A percentile compares a stretch with the other conserved stretches of the same genome.
phyloP scores from a whole-genome alignment of 163 green algal genomes.

The Chlorella variabilis region DNA sequence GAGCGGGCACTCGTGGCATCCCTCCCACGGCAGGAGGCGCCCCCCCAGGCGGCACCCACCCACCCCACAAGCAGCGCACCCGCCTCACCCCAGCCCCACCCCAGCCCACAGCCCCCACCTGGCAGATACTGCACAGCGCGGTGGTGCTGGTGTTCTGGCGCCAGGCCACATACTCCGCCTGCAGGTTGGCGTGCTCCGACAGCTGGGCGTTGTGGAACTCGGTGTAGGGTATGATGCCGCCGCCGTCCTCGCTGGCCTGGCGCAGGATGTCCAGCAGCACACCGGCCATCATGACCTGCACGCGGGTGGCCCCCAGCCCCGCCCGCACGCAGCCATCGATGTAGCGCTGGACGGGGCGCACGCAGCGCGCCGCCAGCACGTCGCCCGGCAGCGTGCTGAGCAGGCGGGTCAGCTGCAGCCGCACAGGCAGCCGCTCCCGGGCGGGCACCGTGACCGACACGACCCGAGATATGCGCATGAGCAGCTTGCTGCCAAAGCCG shows the following conservation, averaged over 20 bases:
- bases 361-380: slow-evolving; percentile 57
- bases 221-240: slow-evolving; percentile 1
- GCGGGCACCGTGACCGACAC: slow-evolving; percentile 6
- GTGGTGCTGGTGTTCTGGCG: slow-evolving; percentile 5
- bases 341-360: slow-evolving; percentile 69
- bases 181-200: slow-evolving; percentile 52
- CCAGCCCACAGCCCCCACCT: slow-evolving; percentile 33
- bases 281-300: slow-evolving; percentile 37
- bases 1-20: no score
- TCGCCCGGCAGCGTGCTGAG: slow-evolving; percentile 59
- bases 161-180: slow-evolving; percentile 51
- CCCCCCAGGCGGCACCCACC: not conserved
- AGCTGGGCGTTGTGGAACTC: slow-evolving; percentile 68
- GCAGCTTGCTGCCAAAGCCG: slow-evolving; percentile 30
- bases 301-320: slow-evolving; percentile 23
- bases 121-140: slow-evolving; percentile 59
- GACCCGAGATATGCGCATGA: slow-evolving; percentile 37
- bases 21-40: no score
- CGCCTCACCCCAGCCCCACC: no score
- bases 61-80: not conserved
- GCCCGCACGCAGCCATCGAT: slow-evolving; percentile 44
- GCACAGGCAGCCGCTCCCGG: slow-evolving; percentile 15
- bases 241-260: slow-evolving; percentile 23
- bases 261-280: slow-evolving; percentile 51
- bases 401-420: slow-evolving; percentile 37